phyloP scores from a whole-genome alignment of 106 monocot genomes.

The Apostasia ramifera region DNA sequence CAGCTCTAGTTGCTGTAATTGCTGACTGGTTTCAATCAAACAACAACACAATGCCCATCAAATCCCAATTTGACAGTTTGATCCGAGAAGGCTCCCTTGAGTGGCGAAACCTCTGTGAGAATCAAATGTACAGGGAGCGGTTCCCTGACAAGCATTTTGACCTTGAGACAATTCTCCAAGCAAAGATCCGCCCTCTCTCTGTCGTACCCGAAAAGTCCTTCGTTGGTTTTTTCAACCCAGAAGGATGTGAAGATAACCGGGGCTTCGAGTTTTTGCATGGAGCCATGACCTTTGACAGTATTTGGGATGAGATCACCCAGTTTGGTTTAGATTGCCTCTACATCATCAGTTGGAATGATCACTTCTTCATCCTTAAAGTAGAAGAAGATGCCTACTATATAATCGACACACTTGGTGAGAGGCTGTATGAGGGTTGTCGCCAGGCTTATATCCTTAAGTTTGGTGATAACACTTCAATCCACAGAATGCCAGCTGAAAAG shows the following conservation, averaged over 20 bases:
- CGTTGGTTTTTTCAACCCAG: conserved; percentile 86
- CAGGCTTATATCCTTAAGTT: conserved; percentile 92
- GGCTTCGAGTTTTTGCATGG: conserved; percentile 61
- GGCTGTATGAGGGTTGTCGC: conserved; percentile 80
- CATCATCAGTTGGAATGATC: conserved; percentile 97
- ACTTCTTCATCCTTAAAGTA: conserved; percentile 87
- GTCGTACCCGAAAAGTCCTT: conserved; percentile 58
- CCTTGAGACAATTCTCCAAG: conserved; percentile 76
- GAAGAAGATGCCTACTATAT: conserved; percentile 78
- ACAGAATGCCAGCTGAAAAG: conserved; percentile 9
- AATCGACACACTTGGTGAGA: conserved; percentile 90
- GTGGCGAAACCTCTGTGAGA: conserved; percentile 81
- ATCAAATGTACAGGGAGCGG: conserved; percentile 27
- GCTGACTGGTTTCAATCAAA: conserved; percentile 85
- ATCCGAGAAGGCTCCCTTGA: conserved; percentile 88
- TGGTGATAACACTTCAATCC: conserved; percentile 42
- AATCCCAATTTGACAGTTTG: conserved; percentile 79
- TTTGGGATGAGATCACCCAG: conserved; percentile 75
- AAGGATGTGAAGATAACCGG: conserved; percentile 26
- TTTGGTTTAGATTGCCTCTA: conserved; percentile 38
- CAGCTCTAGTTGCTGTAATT: conserved; percentile 77
- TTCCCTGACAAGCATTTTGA: conserved; percentile 95
- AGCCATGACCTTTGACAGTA: conserved; percentile 87
- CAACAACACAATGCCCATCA: conserved; percentile 44
- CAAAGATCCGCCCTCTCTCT: conserved; percentile 53